A percentile compares a stretch with the other conserved stretches of the same genome.
These are phyloP conservation scores for Penicillium sp. DNA, from an alignment of 2,329 filamentous ascomycete species.

Conservation along the genomic window DNA sequence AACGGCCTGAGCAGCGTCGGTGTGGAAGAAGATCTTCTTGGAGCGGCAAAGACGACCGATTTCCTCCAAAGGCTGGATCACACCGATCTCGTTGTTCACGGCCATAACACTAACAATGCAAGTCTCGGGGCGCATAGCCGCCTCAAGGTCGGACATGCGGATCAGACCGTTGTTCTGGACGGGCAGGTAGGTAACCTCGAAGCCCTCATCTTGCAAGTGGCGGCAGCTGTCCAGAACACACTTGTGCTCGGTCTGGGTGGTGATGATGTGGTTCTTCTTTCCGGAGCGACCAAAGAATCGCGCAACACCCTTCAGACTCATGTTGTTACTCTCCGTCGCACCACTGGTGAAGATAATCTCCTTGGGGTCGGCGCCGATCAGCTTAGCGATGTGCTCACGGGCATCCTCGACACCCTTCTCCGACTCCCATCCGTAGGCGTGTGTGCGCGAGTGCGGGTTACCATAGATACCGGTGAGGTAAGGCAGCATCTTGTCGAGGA, in stretches of 20 bases:
- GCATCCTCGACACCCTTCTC: conserved; percentile 91
- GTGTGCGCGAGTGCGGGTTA: conserved; percentile 95
- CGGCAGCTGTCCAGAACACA: conserved; percentile 97
- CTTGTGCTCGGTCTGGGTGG: conserved; percentile 97
- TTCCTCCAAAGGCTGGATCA: conserved; percentile 93
- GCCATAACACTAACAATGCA: conserved; percentile 95
- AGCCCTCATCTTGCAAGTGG: conserved; percentile 95
- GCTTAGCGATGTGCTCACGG: conserved; percentile 75
- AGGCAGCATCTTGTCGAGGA: conserved; percentile 94
- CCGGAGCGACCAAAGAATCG: conserved; percentile 89
- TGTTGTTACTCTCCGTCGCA: conserved; percentile 98
- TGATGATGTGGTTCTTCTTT: conserved; percentile 99
- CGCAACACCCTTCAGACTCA: conserved; percentile 98
- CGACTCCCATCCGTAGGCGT: conserved; percentile 98
- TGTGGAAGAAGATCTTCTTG: conserved; percentile 97
- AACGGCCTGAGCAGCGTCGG: conserved; percentile 94
- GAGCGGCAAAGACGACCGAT: conserved; percentile 89
- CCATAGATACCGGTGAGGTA: conserved; percentile 92
- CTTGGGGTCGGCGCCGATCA: conserved; percentile 93
- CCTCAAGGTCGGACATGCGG: conserved; percentile 79
- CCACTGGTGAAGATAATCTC: conserved; percentile 99
- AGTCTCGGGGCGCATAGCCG: conserved; percentile 87
- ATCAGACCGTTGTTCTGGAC: conserved; percentile 86
- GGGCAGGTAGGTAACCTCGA: conserved; percentile 93
- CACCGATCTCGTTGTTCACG: conserved; percentile 98